Base-by-base conservation (phyloP, 202 grass and related monocot species). In the Thinopyrum obtusiflorum region DNA sequence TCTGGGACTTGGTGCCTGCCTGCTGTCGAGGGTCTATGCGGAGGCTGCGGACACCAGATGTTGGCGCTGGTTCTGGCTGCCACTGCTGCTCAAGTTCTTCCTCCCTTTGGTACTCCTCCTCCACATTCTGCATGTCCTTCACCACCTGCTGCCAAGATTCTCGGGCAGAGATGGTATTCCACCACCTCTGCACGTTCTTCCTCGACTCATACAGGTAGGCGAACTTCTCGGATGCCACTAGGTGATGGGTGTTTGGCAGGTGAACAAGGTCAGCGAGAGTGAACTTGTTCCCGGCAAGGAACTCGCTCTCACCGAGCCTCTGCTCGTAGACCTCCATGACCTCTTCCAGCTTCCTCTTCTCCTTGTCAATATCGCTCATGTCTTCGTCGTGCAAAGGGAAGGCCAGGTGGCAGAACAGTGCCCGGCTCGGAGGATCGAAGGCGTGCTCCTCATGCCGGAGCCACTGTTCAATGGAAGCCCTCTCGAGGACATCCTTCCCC, bases 401-500 rank as follows among this genome's bases (percentile, higher is more conserved):
- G 31, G 96, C 93, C n/a, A 98, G 77, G 61, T 94, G 90, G 73
- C 92, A 95, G 51, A 96, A 92, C 46, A 98, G 69, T 32, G 88
- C 83, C 83, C 93, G 67, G 68, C 96, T 98, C 0, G 93, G 91
- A 9, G 96, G 96, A 55, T 98, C 87, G 36, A 98, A 98, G 40
- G 91, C 91, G 27, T 96, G 93, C 84, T 98, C 91, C 90, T 98
- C 96, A 26, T 91, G 85, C 65, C 92, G 83, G 35, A 98, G 93
- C 96, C 96, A 98, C 81, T 98, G 93, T 84, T 98, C 96, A 20
- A 98, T 96, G 33, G 88, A 95, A 66, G 92, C 93, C 88, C 96
- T 93, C 61, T 98, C 96, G 0, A 96, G 93, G 63, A 92, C 86
- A 88, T 98, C 96, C 26, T 87, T 89, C 46, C 96, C 96, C 17